Conservation (phyloP, 2,329 filamentous ascomycete species). For the Trichoderma sp. region DNA sequence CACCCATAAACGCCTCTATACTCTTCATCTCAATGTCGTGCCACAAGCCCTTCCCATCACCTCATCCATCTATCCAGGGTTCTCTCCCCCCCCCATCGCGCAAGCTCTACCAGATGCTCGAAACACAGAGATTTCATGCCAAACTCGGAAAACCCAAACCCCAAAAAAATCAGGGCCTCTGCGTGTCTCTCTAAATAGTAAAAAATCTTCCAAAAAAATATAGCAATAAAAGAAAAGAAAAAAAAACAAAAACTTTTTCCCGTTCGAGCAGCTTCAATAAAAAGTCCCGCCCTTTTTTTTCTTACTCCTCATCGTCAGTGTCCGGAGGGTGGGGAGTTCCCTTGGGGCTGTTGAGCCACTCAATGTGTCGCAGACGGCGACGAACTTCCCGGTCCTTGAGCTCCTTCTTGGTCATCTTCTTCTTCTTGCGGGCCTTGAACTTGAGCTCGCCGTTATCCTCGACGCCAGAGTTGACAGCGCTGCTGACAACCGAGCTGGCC, state of each 20-base stretch:
- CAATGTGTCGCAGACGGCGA: slow-evolving; percentile 78
- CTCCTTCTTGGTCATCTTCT: slow-evolving; percentile 97
- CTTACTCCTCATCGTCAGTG: slow-evolving; percentile 66
- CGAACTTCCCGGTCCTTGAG: slow-evolving; percentile 89
- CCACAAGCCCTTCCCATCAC: neutral
- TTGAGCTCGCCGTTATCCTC: slow-evolving; percentile 80
- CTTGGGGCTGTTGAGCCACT: slow-evolving; percentile 82
- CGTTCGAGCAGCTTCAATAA: neutral
- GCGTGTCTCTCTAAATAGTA: neutral
- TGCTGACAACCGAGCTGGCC: slow-evolving; percentile 53
- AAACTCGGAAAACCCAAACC: neutral
- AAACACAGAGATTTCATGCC: neutral
- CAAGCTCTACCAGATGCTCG: slow-evolving; percentile 4
- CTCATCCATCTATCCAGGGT: neutral
- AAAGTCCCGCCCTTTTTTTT: neutral
- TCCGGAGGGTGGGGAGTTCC: slow-evolving; percentile 74
- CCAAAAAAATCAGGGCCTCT: neutral
- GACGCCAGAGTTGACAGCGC: slow-evolving; percentile 70
- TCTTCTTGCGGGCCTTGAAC: slow-evolving; percentile 90
- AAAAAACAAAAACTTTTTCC: slow-evolving; percentile 3
- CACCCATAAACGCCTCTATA: slow-evolving; percentile 24
- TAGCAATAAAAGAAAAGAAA: neutral
- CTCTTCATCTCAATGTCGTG: neutral
- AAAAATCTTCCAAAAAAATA: neutral
- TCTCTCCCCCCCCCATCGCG: neutral